Percentiles rank a stretch among this genome's conserved stretches.
These are phyloP conservation scores for Colletotrichum sp. DNA, from an alignment of 2,329 filamentous ascomycete genomes.

Conservation along the genomic window DNA sequence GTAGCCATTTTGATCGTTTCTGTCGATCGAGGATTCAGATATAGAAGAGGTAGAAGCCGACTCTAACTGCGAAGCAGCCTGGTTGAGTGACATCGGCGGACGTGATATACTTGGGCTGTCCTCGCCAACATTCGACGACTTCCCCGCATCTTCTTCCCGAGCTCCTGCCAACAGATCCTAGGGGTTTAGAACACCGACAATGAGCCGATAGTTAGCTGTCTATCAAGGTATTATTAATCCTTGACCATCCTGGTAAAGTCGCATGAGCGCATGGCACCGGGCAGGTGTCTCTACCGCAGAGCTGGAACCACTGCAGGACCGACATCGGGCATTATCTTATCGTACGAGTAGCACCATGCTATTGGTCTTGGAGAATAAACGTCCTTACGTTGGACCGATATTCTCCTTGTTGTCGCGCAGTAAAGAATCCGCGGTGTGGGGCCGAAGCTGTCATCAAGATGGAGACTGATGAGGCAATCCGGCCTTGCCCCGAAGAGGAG, in stretches of 20 bases:
- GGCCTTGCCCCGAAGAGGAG: neutral
- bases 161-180: accelerated
- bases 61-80: neutral
- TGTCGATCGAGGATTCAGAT: accelerated
- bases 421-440: neutral
- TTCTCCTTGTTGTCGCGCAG: neutral
- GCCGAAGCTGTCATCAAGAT: neutral
- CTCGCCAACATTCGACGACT: neutral
- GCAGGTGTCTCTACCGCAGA: neutral
- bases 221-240: neutral
- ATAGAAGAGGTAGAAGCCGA: neutral
- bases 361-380: neutral
- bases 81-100: neutral
- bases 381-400: neutral
- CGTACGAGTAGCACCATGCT: accelerated
- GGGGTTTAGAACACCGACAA: accelerated
- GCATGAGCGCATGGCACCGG: neutral
- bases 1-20: neutral
- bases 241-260: accelerated
- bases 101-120: neutral
- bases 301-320: neutral
- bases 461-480: neutral
- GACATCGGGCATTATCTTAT: neutral
- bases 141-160: neutral
- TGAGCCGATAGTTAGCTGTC: accelerated